These are phyloP conservation scores for Colletotrichum siamense DNA, from an alignment of 2,329 filamentous ascomycete genomes.

Conservation along the genomic window DNA sequence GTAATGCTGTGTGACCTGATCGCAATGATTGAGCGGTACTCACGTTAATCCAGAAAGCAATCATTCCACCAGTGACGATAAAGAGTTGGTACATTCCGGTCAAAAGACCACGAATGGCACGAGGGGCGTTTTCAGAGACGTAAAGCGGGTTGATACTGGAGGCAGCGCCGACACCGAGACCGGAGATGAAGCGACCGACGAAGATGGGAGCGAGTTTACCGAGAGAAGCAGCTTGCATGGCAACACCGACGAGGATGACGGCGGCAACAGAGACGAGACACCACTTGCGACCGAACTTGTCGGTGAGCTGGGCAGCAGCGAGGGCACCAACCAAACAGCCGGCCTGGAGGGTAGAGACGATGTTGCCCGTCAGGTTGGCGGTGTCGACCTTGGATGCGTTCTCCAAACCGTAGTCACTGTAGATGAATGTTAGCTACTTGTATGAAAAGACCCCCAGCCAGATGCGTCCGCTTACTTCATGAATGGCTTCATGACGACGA, in stretches of 20 bases:
- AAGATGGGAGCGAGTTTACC: slow-evolving; percentile 67
- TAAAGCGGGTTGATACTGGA: slow-evolving; percentile 49
- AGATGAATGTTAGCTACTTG: slow-evolving; percentile 49
- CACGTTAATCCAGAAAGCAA: slow-evolving; percentile 53
- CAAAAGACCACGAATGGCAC: slow-evolving; percentile 48
- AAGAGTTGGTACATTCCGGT: slow-evolving; percentile 53
- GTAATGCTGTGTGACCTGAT: not conserved
- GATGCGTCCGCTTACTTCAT: slow-evolving; percentile 41
- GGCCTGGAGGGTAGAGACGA: slow-evolving; percentile 30
- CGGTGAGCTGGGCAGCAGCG: slow-evolving; percentile 40
- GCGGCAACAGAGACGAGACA: slow-evolving; percentile 59
- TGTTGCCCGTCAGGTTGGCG: slow-evolving; percentile 28
- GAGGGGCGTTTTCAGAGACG: slow-evolving; percentile 49
- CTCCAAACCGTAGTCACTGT: slow-evolving; percentile 35
- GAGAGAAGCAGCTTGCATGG: slow-evolving; percentile 64
- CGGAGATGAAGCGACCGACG: slow-evolving; percentile 61
- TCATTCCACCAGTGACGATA: slow-evolving; percentile 48
- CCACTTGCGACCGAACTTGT: slow-evolving; percentile 45
- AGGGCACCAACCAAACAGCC: slow-evolving; percentile 34
- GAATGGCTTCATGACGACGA: slow-evolving; percentile 65
- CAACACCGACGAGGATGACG: slow-evolving; percentile 61
- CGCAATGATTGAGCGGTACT: not conserved
- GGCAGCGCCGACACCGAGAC: slow-evolving; percentile 49
- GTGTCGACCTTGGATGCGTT: slow-evolving; percentile 17
- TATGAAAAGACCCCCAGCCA: not conserved